A percentile compares a stretch with the other conserved stretches of the same genome.
These are phyloP conservation scores for Microsporum audouinii DNA, from an alignment of 2,329 filamentous ascomycete genomes.

Conservation along the genomic window DNA sequence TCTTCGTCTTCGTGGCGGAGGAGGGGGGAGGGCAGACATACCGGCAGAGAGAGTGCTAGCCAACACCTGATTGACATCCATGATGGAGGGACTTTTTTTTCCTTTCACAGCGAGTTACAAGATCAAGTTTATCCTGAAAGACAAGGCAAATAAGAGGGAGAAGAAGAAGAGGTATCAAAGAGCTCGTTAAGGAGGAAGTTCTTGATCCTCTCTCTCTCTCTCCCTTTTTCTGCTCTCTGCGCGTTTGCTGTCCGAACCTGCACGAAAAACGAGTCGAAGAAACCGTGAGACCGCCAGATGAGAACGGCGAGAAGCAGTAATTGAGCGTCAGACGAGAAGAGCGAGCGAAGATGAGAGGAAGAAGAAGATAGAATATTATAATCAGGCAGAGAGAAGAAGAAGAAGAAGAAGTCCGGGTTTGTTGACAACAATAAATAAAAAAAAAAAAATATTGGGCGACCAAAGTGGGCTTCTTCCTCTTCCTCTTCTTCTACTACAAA, in stretches of 20 bases:
- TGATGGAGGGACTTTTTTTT: slow-evolving; percentile 39
- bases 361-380: background rate
- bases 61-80: slow-evolving; percentile 98
- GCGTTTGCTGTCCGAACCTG: background rate
- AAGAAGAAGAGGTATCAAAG: background rate
- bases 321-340: background rate
- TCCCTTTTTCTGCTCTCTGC: background rate
- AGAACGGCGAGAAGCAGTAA: background rate
- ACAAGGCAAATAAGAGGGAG: background rate
- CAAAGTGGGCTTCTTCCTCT: background rate
- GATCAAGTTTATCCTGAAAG: background rate
- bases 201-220: background rate
- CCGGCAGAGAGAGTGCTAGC: slow-evolving; percentile 91
- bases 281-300: background rate
- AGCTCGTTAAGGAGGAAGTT: slow-evolving; percentile 1
- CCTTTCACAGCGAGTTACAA: background rate
- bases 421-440: background rate
- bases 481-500: too few relatives aligned
- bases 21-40: slow-evolving; percentile 40
- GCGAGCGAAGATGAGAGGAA: background rate
- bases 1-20: background rate
- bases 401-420: background rate
- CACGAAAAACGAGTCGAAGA: background rate
- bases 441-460: background rate
- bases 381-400: background rate